Conservation (phyloP, 2,329 filamentous ascomycete genomes). For the Botrytis deweyae region DNA sequence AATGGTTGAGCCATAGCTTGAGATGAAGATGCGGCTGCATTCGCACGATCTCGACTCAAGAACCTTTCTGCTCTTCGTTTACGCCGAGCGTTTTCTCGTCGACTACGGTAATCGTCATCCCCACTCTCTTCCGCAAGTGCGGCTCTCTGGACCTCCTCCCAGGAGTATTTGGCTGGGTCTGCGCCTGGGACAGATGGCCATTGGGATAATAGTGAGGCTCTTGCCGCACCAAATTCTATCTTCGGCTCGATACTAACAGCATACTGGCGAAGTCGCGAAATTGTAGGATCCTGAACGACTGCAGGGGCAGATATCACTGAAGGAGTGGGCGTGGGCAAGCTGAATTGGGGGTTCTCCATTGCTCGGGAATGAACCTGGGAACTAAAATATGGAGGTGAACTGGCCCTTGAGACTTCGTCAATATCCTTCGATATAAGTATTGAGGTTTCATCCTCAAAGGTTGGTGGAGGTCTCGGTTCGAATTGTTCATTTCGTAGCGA, state of each 20-base stretch:
- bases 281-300: conserved; percentile 36
- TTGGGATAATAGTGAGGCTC: conserved; percentile 39
- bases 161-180: conserved; percentile 41
- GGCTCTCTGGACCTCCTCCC: conserved; percentile 30
- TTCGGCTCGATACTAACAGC: conserved; percentile 37
- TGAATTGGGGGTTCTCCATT: conserved; percentile 22
- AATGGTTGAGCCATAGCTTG: conserved; percentile 42
- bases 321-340: conserved; percentile 33
- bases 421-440: conserved; percentile 21
- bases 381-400: conserved; percentile 27
- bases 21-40: conserved; percentile 43
- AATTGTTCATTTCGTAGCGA: conserved; percentile 29
- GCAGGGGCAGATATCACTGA: conserved; percentile 32
- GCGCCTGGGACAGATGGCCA: conserved; percentile 41
- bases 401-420: conserved; percentile 24
- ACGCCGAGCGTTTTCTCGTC: conserved; percentile 34
- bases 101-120: conserved; percentile 28
- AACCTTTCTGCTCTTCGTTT: conserved; percentile 37
- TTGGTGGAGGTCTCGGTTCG: conserved; percentile 2
- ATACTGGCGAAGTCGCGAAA: conserved; percentile 42
- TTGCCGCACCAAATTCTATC: conserved; percentile 29
- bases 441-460: conserved; percentile 11
- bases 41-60: conserved; percentile 32
- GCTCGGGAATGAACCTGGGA: conserved; percentile 27
- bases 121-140: conserved; percentile 25